Evolutionary conservation across 2,329 filamentous ascomycete species (phyloP).

Genomic region (Penicillium sp.): DNA sequence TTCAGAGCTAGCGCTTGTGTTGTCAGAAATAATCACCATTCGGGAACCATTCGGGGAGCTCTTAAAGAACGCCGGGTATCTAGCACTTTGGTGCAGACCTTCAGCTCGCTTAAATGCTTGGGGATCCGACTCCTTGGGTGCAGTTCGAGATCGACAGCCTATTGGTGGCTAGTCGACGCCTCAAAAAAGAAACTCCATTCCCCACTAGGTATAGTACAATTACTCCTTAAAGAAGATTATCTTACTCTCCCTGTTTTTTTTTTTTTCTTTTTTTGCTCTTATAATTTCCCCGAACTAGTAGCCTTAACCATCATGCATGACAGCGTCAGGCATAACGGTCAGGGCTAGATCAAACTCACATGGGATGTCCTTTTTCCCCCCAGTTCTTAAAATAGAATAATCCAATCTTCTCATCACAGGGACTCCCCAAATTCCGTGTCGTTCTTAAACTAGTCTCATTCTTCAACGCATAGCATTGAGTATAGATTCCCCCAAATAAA

Average conservation of each 20-base stretch:
- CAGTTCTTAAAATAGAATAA: background rate
- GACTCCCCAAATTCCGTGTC: background rate
- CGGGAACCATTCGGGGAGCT: constrained; percentile 1
- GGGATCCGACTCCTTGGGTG: background rate
- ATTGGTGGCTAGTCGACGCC: constrained; percentile 2
- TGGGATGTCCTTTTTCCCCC: background rate
- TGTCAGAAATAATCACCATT: background rate
- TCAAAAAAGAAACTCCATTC: background rate
- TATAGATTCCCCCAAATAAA: too few species aligned
- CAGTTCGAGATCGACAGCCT: background rate
- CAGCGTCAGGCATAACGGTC: background rate
- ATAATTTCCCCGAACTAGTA: too few species aligned
- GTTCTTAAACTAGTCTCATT: background rate
- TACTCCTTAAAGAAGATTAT: constrained; percentile 2
- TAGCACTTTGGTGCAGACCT: background rate
- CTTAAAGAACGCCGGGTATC: background rate
- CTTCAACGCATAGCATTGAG: background rate
- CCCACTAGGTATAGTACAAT: background rate
- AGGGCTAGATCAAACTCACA: background rate
- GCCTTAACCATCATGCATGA: background rate
- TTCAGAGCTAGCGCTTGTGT: background rate
- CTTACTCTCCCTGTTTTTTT: background rate
- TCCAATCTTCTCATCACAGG: background rate
- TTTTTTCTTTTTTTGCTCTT: background rate
- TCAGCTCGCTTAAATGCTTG: constrained; percentile 5